Evolutionary conservation across 2,329 filamentous ascomycete genomes (phyloP), one percentile per base, ranked within the genome.

Genomic region (Penicillium sp.): DNA sequence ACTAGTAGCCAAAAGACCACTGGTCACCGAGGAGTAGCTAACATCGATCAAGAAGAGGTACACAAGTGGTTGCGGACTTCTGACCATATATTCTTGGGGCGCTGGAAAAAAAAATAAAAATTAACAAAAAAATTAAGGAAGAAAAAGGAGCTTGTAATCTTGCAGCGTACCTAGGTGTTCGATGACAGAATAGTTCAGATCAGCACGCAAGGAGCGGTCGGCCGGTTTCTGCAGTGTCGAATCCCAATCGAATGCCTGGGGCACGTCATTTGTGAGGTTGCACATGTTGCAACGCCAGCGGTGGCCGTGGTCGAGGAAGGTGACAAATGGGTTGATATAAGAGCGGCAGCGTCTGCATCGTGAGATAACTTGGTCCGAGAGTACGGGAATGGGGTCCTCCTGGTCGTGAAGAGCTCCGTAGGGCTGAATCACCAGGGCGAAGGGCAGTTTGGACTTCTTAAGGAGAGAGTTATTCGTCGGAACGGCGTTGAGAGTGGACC

Each of bases 11-110:
- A 97, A 76, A 26, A 98, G 82, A 40, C 93, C 93, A 54, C 85
- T 95, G 13, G 89, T 89, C 13, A 96, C 87, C 26, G 91, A 84
- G 10, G 88, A 83, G 61, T 89, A 94, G 76, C 89, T 95, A 54
- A 96, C 90, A 61, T 96, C 91, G 63, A 97, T 88, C 59, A 95
- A 76, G 78, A 97, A 97, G 11, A 96, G 79, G 67, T 97, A 97
- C 31, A 96, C 91, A 31, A 97, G 77, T 31, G 93, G 93, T 70
- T 95, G 91, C 36, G 93, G 93, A 46, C 93, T 90, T 51, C 93
- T 86, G 28, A 98, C 93, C 93, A 98, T 98, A 72, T 98, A 98
- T n/a, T n/a, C n/a, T n/a, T n/a, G n/a, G n/a, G n/a, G n/a, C n/a
- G n/a, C n/a, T n/a, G n/a, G n/a, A n/a, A n/a, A n/a, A n/a, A n/a